Percentiles rank a stretch among this genome's conserved stretches.
These are phyloP conservation scores for Trichoderma polysporum DNA, from an alignment of 2,329 filamentous ascomycete genomes.

Conservation along the genomic window DNA sequence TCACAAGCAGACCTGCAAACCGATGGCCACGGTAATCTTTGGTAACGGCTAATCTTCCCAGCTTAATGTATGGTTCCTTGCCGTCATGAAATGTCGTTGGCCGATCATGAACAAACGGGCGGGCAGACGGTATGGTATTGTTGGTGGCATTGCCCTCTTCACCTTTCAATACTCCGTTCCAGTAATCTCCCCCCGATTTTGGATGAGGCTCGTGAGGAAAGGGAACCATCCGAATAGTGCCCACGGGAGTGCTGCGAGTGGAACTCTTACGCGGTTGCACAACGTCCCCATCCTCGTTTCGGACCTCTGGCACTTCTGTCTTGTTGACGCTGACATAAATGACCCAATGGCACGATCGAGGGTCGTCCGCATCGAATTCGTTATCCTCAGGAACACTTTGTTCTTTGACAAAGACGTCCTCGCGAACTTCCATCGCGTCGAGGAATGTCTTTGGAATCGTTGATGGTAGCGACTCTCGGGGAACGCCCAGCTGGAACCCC, in stretches of 20 bases:
- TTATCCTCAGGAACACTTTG: slow-evolving; percentile 60
- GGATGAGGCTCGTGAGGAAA: slow-evolving; percentile 72
- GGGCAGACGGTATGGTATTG: slow-evolving; percentile 9
- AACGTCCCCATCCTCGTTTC: slow-evolving; percentile 44
- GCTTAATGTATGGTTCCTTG: slow-evolving; percentile 74
- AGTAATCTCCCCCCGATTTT: slow-evolving; percentile 48
- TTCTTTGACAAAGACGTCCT: slow-evolving; percentile 60
- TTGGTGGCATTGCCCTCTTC: slow-evolving; percentile 21
- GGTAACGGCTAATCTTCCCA: slow-evolving; percentile 74
- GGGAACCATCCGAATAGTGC: slow-evolving; percentile 76
- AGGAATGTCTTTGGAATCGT: slow-evolving; percentile 56
- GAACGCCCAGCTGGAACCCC: slow-evolving; percentile 43
- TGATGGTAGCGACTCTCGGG: slow-evolving; percentile 45
- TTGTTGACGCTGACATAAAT: slow-evolving; percentile 67
- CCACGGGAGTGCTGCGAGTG: slow-evolving; percentile 56
- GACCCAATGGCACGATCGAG: slow-evolving; percentile 81
- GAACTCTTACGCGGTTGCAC: slow-evolving; percentile 44
- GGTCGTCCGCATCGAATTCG: slow-evolving; percentile 80
- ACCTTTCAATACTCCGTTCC: slow-evolving; percentile 42
- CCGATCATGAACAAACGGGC: slow-evolving; percentile 39
- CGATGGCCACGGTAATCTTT: slow-evolving; percentile 63
- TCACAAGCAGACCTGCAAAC: slow-evolving; percentile 65
- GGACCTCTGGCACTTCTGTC: slow-evolving; percentile 43
- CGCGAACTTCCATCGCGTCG: slow-evolving; percentile 63
- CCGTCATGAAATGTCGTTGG: slow-evolving; percentile 56